A percentile compares a stretch with the other conserved stretches of the same genome.
Evolutionary conservation across 257 asterid species (phyloP).

Genomic region (Prunella vulgaris): DNA sequence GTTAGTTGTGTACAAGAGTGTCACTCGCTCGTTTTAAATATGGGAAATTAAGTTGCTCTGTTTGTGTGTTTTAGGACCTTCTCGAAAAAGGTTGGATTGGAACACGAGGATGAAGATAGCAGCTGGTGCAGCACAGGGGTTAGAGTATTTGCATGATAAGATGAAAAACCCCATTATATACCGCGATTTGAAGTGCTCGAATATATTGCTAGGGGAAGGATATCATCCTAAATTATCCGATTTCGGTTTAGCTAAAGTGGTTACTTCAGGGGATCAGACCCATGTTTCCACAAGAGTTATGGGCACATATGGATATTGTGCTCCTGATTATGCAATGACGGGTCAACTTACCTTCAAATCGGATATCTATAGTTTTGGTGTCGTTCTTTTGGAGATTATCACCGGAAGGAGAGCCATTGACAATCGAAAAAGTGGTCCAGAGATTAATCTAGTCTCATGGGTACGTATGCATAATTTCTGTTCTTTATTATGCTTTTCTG

Average conservation of each 20-base stretch:
- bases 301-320: conserved; percentile 94
- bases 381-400: conserved; percentile 74
- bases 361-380: conserved; percentile 84
- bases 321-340: conserved; percentile 84
- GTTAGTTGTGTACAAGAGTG: too few relatives aligned
- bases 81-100: conserved; percentile 53
- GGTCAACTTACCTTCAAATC: conserved; percentile 79
- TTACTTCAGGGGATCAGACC: conserved; percentile 70
- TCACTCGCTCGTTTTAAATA: too few relatives aligned
- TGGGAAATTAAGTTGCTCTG: too few relatives aligned
- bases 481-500: neutral
- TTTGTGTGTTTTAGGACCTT: conserved; percentile 30
- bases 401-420: conserved; percentile 82
- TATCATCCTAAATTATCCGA: conserved; percentile 78
- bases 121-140: conserved; percentile 77
- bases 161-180: conserved; percentile 68
- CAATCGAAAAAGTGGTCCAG: conserved; percentile 28
- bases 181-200: conserved; percentile 78
- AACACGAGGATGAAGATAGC: conserved; percentile 74
- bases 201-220: conserved; percentile 67
- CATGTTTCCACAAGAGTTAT: conserved; percentile 87
- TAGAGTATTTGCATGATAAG: conserved; percentile 78
- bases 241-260: conserved; percentile 80
- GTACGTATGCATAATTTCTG: conserved; percentile 29
- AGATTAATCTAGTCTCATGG: conserved; percentile 65